Evolutionary conservation across 2,329 filamentous ascomycete species (phyloP).

Genomic region (Aspergillus spinulosporus): DNA sequence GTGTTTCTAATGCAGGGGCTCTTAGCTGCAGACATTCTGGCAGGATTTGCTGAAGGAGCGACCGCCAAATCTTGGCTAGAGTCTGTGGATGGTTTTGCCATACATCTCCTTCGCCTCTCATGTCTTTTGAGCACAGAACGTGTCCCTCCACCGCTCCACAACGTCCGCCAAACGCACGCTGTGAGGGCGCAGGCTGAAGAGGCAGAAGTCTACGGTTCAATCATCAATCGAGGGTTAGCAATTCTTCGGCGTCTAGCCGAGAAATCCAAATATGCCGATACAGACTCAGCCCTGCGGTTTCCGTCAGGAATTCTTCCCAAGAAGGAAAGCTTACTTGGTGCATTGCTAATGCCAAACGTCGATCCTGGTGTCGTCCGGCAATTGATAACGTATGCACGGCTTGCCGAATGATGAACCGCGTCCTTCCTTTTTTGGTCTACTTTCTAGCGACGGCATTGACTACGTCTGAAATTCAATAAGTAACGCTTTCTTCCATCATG

Average conservation of each 20-base stretch:
- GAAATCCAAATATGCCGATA: conserved; percentile 60
- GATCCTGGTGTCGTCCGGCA: conserved; percentile 66
- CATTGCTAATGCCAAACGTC: conserved; percentile 65
- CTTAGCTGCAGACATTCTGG: conserved; percentile 83
- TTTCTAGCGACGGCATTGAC: background rate
- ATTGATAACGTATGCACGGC: conserved; percentile 63
- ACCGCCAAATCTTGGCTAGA: conserved; percentile 79
- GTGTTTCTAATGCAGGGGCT: conserved; percentile 90
- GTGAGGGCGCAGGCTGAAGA: conserved; percentile 43
- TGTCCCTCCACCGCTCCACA: conserved; percentile 42
- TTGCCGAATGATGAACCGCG: conserved; percentile 46
- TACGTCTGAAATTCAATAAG: too few relatives aligned
- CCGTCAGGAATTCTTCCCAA: conserved; percentile 65
- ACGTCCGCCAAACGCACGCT: conserved; percentile 37
- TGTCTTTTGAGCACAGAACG: conserved; percentile 68
- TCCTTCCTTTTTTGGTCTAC: conserved; percentile 8
- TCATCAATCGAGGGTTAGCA: conserved; percentile 67
- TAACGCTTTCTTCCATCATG: conserved; percentile 19
- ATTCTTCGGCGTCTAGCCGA: conserved; percentile 69
- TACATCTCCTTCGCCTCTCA: conserved; percentile 74
- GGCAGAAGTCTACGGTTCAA: conserved; percentile 48
- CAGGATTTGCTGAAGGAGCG: conserved; percentile 72
- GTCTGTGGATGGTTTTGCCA: conserved; percentile 79
- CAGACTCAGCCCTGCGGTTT: conserved; percentile 51
- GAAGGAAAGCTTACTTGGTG: conserved; percentile 66